These are phyloP conservation scores for Penicillium fuscoglaucum DNA, from an alignment of 2,329 filamentous ascomycete genomes.

Conservation along the genomic window DNA sequence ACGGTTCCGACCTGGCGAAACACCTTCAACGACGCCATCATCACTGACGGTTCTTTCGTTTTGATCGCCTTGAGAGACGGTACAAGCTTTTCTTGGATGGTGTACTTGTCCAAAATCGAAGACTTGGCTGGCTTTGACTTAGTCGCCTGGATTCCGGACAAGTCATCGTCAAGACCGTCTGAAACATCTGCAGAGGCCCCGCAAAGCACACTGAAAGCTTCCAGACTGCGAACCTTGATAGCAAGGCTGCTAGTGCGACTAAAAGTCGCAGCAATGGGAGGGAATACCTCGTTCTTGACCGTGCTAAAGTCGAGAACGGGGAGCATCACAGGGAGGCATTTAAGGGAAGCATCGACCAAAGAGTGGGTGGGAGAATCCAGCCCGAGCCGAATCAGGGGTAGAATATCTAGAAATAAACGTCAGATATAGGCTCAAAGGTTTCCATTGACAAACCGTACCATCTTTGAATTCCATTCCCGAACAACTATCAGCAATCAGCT, in stretches of 20 bases:
- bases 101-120: conserved; percentile 91
- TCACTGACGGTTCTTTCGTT: conserved; percentile 95
- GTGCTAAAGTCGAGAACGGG: conserved; percentile 93
- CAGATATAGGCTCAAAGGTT: conserved; percentile 15
- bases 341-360: conserved; percentile 80
- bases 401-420: conserved; percentile 62
- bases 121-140: conserved; percentile 65
- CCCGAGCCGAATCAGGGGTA: conserved; percentile 80
- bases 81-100: conserved; percentile 95
- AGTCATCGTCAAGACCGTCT: conserved; percentile 61
- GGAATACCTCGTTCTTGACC: conserved; percentile 95
- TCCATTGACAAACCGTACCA: conserved; percentile 52
- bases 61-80: conserved; percentile 90
- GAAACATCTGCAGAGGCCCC: conserved; percentile 64
- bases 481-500: conserved; percentile 73
- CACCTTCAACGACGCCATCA: conserved; percentile 87
- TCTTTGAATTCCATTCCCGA: conserved; percentile 94
- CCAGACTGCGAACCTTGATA: conserved; percentile 89
- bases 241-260: conserved; percentile 88
- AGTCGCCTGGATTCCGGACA: conserved; percentile 61
- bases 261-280: conserved; percentile 85
- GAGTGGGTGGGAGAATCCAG: conserved; percentile 88
- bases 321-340: conserved; percentile 75
- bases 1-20: conserved; percentile 78
- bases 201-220: conserved; percentile 86